Percentiles rank a stretch among this genome's conserved stretches.
These are phyloP conservation scores for Naganishia onofrii DNA, from an alignment of 768 basidiomycete species.

Conservation along the genomic window DNA sequence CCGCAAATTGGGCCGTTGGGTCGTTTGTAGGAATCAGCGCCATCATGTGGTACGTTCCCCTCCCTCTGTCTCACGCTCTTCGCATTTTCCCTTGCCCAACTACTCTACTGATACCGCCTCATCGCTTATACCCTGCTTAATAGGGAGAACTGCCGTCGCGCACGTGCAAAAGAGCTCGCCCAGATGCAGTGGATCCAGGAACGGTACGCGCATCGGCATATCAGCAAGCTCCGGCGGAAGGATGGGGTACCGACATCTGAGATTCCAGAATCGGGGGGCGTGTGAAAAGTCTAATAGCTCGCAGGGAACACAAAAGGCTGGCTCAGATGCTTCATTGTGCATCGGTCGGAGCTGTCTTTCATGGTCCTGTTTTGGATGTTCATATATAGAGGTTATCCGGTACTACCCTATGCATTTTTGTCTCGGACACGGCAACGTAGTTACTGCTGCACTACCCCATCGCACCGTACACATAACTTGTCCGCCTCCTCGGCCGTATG, in stretches of 20 bases:
- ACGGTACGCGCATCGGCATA: constrained; percentile 48
- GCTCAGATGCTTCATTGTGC: no score
- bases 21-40: constrained; percentile 43
- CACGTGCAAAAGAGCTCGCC: constrained; percentile 42
- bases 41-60: constrained; percentile 41
- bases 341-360: no score
- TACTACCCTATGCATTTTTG: no score
- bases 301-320: no score
- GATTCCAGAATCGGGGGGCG: neutral
- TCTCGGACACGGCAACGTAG: no score
- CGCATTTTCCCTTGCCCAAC: neutral
- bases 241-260: constrained; percentile 22
- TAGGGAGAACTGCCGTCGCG: constrained; percentile 48
- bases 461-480: constrained; percentile 67
- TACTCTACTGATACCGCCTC: neutral
- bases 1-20: constrained; percentile 47
- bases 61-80: no score
- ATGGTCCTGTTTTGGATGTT: no score
- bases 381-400: neutral
- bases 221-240: constrained; percentile 43
- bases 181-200: constrained; percentile 49
- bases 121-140: neutral
- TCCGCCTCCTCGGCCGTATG: constrained; percentile 61
- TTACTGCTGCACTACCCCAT: constrained; percentile 30
- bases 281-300: neutral